Evolutionary conservation across 352 stramenopile species (phyloP).

Genomic region (Phytophthora cryptogea): DNA sequence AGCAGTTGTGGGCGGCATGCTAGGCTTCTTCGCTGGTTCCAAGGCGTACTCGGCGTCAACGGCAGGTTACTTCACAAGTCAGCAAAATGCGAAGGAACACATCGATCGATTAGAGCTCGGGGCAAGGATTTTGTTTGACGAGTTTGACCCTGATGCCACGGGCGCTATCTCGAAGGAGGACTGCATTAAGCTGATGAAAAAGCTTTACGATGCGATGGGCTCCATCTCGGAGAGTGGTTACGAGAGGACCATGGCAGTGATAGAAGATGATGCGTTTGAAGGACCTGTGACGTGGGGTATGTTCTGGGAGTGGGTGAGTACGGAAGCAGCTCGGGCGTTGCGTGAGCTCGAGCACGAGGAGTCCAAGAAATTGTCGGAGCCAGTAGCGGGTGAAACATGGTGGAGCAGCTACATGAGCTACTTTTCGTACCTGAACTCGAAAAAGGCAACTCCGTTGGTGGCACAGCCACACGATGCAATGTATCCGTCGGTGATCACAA

Average conservation of each 20-base stretch:
- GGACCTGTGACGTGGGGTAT: conserved; percentile 79
- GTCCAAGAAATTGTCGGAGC: conserved; percentile 43
- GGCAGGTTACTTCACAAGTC: conserved; percentile 70
- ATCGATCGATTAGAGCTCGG: conserved; percentile 86
- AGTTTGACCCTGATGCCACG: conserved; percentile 67
- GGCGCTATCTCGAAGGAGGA: conserved; percentile 74
- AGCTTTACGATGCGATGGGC: conserved; percentile 74
- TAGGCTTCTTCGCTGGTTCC: conserved; percentile 83
- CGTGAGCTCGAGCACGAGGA: conserved; percentile 67
- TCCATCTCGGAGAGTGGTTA: conserved; percentile 71
- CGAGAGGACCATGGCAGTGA: conserved; percentile 56
- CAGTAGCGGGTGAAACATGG: conserved; percentile 58
- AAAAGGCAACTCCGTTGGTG: conserved; percentile 21
- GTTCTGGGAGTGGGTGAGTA: conserved; percentile 90
- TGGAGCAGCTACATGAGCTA: conserved; percentile 69
- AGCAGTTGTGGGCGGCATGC: conserved; percentile 80
- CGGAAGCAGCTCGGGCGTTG: conserved; percentile 70
- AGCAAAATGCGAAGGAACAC: conserved; percentile 81
- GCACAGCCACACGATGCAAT: conserved; percentile 31
- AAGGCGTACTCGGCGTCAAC: conserved; percentile 82
- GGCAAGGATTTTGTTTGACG: conserved; percentile 82
- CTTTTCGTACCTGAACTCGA: conserved; percentile 44
- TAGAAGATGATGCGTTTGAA: conserved; percentile 64
- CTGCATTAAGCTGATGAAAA: conserved; percentile 76
- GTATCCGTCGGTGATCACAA: conserved; percentile 31